Evolutionary conservation across 73 alveolate species (phyloP).

Genomic region (Paramecium biaurelia): DNA sequence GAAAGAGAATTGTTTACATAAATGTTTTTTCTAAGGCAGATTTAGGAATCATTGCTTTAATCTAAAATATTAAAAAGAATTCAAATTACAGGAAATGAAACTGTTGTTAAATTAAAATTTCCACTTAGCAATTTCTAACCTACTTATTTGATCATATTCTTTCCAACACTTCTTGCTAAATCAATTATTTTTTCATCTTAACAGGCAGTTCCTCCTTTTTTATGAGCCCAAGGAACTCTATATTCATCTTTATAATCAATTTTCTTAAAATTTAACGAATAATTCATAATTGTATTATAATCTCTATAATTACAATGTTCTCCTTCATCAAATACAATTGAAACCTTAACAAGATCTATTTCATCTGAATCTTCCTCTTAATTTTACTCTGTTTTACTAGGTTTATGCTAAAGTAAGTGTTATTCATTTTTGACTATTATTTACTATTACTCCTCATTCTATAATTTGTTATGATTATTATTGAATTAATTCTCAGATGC

Average conservation of each 20-base stretch:
- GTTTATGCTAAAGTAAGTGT: background rate
- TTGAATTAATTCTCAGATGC: background rate
- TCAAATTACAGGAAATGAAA: slow-evolving; percentile 73
- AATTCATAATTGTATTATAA: background rate
- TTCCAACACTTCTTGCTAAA: slow-evolving; percentile 73
- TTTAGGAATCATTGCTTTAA: slow-evolving; percentile 65
- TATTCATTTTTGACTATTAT: background rate
- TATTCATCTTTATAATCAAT: slow-evolving; percentile 66
- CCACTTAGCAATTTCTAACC: slow-evolving; percentile 77
- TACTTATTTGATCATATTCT: slow-evolving; percentile 66
- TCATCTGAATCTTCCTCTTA: background rate
- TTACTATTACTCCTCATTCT: background rate
- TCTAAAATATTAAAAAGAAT: background rate
- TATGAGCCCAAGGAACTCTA: slow-evolving; percentile 69
- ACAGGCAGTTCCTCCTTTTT: slow-evolving; percentile 74
- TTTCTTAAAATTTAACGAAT: background rate
- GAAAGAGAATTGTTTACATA: slow-evolving; percentile 58
- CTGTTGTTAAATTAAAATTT: slow-evolving; percentile 72
- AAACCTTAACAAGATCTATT: slow-evolving; percentile 11
- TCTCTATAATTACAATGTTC: slow-evolving; percentile 30
- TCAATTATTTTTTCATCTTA: slow-evolving; percentile 57
- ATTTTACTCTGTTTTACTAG: background rate
- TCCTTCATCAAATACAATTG: slow-evolving; percentile 23
- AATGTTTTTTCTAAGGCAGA: slow-evolving; percentile 61
- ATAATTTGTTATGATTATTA: background rate